Conservation (phyloP, 1,139 yeast species). For the Blastobotrys buckinghamii region DNA sequence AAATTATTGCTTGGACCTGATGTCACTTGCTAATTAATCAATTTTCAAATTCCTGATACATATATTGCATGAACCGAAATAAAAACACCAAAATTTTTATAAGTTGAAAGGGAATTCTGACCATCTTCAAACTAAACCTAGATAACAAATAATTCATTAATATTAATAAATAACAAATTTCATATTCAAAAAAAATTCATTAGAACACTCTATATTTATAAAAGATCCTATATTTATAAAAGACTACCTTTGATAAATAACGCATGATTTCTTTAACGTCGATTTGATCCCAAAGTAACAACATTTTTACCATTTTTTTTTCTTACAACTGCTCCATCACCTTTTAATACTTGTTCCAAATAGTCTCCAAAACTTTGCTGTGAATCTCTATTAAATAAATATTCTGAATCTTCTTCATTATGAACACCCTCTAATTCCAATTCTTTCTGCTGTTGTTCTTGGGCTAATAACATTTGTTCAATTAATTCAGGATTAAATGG, state of each 20-base stretch:
- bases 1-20: too few relatives aligned
- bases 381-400: background rate
- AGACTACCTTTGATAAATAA: background rate
- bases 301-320: background rate
- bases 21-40: too few relatives aligned
- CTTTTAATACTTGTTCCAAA: background rate
- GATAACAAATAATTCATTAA: too few relatives aligned
- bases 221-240: too few relatives aligned
- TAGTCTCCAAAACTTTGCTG: conserved; percentile 1
- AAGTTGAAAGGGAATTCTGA: too few relatives aligned
- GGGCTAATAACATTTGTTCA: conserved; percentile 1
- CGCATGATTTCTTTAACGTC: background rate
- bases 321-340: background rate
- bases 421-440: background rate
- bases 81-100: too few relatives aligned
- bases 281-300: background rate
- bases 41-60: too few relatives aligned
- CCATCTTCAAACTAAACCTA: too few relatives aligned
- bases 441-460: background rate
- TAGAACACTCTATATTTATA: too few relatives aligned
- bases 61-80: too few relatives aligned
- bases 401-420: background rate
- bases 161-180: too few relatives aligned
- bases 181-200: too few relatives aligned
- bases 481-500: conserved; percentile 8